Percentiles rank a stretch among this genome's conserved stretches.
These are phyloP conservation scores for Fraxinus angustifolia DNA, from an alignment of 305 asterid species.

Conservation along the genomic window DNA sequence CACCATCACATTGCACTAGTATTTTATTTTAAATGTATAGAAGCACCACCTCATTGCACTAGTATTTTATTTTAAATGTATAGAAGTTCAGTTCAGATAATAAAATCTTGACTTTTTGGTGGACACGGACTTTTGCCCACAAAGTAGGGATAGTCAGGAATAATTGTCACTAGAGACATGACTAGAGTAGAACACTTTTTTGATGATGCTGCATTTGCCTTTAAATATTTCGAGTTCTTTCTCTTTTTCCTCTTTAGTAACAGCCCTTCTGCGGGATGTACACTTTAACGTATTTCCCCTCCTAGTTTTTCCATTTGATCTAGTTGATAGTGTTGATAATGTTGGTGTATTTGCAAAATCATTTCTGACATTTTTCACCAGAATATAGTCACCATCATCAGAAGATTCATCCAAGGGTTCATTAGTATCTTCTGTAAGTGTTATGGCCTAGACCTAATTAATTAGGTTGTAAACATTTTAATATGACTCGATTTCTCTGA, in stretches of 20 bases:
- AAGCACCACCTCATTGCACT: no score
- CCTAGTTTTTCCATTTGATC: neutral
- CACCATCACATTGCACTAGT: neutral
- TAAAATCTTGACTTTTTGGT: no score
- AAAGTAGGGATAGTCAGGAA: neutral
- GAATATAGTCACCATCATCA: neutral
- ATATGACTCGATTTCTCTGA: no score
- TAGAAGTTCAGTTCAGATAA: no score
- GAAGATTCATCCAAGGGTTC: neutral
- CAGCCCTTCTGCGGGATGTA: neutral
- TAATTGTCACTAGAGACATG: neutral
- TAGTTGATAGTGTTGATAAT: neutral
- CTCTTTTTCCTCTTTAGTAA: neutral
- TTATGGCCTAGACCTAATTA: no score
- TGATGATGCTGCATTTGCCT: neutral
- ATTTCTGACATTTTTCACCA: neutral
- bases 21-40: no score
- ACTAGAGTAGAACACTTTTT: no score
- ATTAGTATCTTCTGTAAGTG: neutral
- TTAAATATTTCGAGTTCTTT: neutral
- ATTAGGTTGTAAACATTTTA: no score
- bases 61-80: no score
- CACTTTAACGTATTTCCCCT: neutral
- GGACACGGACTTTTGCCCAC: no score
- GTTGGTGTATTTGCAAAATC: neutral